phyloP scores from a whole-genome alignment of 257 asterid genomes.

The Rubia yunnanensis region DNA sequence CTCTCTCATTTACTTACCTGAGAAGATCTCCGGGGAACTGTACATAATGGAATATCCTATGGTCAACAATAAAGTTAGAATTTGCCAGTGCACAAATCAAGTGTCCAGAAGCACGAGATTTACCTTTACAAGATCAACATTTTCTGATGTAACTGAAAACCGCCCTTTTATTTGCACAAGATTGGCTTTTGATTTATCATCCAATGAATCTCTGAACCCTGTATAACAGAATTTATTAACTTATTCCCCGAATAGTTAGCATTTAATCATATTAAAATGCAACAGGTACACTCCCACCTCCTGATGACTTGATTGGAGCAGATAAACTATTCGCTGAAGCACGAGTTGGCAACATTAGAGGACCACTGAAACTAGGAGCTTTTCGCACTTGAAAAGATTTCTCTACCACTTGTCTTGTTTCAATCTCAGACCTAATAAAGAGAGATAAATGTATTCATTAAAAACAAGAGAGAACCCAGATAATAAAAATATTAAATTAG shows the following conservation, averaged over 20 bases:
- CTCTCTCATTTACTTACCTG: constrained; percentile 54
- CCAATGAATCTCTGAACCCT: constrained; percentile 81
- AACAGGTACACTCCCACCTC: constrained; percentile 37
- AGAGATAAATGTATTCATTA: neutral
- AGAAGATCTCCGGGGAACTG: constrained; percentile 65
- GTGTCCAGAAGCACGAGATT: constrained; percentile 11
- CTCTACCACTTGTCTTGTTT: constrained; percentile 52
- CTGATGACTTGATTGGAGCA: constrained; percentile 95
- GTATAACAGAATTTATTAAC: constrained; percentile 11
- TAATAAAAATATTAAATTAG: neutral
- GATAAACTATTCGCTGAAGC: constrained; percentile 99
- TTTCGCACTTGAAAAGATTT: constrained; percentile 53
- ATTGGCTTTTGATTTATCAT: constrained; percentile 77
- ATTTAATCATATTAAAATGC: constrained; percentile 1
- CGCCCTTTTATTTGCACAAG: constrained; percentile 98
- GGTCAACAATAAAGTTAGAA: constrained; percentile 39
- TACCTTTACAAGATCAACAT: constrained; percentile 97
- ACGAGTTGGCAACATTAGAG: constrained; percentile 85
- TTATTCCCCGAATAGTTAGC: neutral
- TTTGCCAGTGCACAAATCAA: constrained; percentile 16
- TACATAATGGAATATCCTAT: constrained; percentile 76
- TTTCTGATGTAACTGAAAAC: constrained; percentile 96
- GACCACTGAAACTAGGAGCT: constrained; percentile 95
- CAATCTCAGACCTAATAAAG: constrained; percentile 56
- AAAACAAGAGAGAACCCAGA: neutral